These are phyloP conservation scores for Aristolochia fimbriata DNA, from an alignment of 164 flowering plant genomes.

Conservation along the genomic window DNA sequence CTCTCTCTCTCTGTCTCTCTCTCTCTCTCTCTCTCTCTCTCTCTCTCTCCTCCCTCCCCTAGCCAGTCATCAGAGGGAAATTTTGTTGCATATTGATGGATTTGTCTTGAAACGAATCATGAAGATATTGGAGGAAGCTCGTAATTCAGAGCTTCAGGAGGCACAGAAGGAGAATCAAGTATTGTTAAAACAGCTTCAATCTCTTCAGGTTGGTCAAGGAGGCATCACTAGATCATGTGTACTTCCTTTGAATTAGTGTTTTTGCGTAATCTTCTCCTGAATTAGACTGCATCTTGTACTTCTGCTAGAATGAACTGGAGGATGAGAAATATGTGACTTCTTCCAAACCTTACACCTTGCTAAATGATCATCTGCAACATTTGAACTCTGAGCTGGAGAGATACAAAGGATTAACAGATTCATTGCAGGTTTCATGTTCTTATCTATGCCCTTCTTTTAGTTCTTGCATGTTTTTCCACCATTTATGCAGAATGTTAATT, in stretches of 20 bases:
- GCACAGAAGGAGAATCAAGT: slow-evolving; percentile 50
- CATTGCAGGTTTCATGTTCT: slow-evolving; percentile 51
- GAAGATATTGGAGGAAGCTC: slow-evolving; percentile 61
- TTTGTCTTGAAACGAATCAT: neutral
- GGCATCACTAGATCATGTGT: neutral
- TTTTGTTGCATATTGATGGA: slow-evolving; percentile 3
- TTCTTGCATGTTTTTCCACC: neutral
- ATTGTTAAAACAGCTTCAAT: slow-evolving; percentile 56
- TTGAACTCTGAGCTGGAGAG: slow-evolving; percentile 69
- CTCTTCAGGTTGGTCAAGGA: slow-evolving; percentile 51
- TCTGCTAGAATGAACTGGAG: slow-evolving; percentile 56
- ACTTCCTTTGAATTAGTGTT: neutral
- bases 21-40: neutral
- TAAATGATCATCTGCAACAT: slow-evolving; percentile 75
- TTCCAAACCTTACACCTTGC: slow-evolving; percentile 57
- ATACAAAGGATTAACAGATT: slow-evolving; percentile 51
- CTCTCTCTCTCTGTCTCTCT: neutral
- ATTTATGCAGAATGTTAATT: neutral
- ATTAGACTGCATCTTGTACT: neutral
- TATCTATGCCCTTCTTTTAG: slow-evolving; percentile 4
- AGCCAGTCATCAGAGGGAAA: neutral
- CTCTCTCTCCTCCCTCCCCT: neutral
- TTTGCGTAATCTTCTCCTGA: neutral
- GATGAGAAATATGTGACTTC: slow-evolving; percentile 59
- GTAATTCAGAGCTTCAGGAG: slow-evolving; percentile 80